Conservation (phyloP, 345 rosid genomes). For the Hypericum perforatum region DNA sequence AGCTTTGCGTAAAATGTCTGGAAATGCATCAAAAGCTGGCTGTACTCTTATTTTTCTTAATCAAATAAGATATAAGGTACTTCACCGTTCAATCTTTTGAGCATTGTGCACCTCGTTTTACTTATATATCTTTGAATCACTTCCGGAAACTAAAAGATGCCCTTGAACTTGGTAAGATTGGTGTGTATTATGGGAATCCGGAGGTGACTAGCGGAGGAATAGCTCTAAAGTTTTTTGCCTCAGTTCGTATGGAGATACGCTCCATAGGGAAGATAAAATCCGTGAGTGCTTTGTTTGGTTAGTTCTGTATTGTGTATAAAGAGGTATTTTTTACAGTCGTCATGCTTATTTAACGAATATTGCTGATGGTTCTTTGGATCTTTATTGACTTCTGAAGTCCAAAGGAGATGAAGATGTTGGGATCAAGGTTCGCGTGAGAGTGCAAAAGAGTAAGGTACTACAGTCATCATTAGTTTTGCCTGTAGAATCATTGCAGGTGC, state of each 20-base stretch:
- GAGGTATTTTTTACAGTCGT: no score
- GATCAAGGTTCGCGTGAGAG: constrained; percentile 83
- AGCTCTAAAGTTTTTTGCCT: constrained; percentile 88
- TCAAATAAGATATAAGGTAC: constrained; percentile 91
- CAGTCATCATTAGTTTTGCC: no score
- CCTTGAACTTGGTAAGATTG: constrained; percentile 49
- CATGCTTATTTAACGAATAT: not conserved
- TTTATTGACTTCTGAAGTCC: constrained; percentile 28
- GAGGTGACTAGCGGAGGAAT: constrained; percentile 98
- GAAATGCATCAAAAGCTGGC: constrained; percentile 99
- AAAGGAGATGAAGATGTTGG: constrained; percentile 96
- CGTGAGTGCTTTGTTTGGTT: constrained; percentile 39
- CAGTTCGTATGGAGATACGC: constrained; percentile 91
- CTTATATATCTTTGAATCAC: constrained; percentile 1
- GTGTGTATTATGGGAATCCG: constrained; percentile 95
- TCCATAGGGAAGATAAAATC: constrained; percentile 93
- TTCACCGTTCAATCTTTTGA: not conserved
- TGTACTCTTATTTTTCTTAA: constrained; percentile 88
- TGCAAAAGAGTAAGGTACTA: constrained; percentile 90
- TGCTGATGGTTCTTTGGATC: constrained; percentile 4
- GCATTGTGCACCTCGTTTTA: constrained; percentile 5
- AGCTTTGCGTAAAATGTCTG: constrained; percentile 98
- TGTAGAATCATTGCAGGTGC: no score
- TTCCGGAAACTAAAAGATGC: constrained; percentile 10
- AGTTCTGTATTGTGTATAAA: not conserved